Evolutionary conservation across 257 asterid species (phyloP).

Genomic region (Nicotiana tomentosiformis): DNA sequence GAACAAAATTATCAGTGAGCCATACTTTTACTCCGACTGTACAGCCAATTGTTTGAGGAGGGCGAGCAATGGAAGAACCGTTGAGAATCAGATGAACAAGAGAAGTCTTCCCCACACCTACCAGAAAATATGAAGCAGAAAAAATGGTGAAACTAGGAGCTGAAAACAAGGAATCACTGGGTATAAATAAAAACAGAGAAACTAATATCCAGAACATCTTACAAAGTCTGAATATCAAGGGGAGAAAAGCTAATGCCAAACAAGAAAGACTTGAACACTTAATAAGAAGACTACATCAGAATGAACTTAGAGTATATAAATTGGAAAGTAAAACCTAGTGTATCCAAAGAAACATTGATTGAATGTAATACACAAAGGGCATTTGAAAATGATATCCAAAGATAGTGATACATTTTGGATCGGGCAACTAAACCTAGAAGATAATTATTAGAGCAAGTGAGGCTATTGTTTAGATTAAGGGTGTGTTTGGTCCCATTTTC

Average conservation of each 20-base stretch:
- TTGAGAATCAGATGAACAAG: slow-evolving; percentile 84
- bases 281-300: not conserved
- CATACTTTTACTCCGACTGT: slow-evolving; percentile 73
- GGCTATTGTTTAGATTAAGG: not conserved
- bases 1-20: slow-evolving; percentile 5
- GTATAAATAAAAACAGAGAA: not conserved
- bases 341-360: not conserved
- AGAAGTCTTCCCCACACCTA: slow-evolving; percentile 95
- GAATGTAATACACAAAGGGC: not conserved
- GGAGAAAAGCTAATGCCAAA: not conserved
- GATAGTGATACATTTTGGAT: not conserved
- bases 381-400: not conserved
- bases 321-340: not conserved
- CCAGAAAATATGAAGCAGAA: slow-evolving; percentile 9
- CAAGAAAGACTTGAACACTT: slow-evolving; percentile 2
- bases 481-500: too few relatives aligned
- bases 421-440: not conserved
- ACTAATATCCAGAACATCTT: not conserved
- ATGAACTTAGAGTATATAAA: not conserved
- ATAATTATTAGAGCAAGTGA: not conserved
- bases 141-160: not conserved
- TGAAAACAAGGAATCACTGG: not conserved
- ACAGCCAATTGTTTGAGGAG: slow-evolving; percentile 93
- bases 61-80: slow-evolving; percentile 68
- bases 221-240: not conserved